Percentiles rank a stretch among this genome's conserved stretches.
phyloP scores from a whole-genome alignment of 805 yeast genomes.

The Zygosaccharomyces pseudorouxii region DNA sequence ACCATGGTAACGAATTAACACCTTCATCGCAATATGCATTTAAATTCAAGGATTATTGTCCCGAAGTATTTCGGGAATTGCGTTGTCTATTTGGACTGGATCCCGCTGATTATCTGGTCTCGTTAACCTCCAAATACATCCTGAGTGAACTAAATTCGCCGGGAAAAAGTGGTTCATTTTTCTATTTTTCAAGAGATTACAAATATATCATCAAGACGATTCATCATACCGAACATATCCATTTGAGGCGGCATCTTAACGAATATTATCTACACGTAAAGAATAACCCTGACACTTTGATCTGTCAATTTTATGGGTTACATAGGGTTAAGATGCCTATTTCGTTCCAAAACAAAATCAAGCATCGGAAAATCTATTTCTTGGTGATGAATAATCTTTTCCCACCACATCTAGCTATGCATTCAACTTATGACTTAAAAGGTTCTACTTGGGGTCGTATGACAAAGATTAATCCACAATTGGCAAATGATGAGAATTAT shows the following conservation, averaged over 20 bases:
- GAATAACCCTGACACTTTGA: constrained; percentile 77
- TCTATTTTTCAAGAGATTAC: constrained; percentile 90
- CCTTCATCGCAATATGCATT: constrained; percentile 94
- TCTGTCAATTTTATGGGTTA: constrained; percentile 94
- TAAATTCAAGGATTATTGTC: constrained; percentile 94
- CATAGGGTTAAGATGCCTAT: constrained; percentile 90
- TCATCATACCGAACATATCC: constrained; percentile 87
- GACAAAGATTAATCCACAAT: constrained; percentile 37
- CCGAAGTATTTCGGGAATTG: constrained; percentile 86
- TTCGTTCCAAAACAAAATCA: constrained; percentile 34
- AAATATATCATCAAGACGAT: constrained; percentile 93
- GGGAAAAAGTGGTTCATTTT: constrained; percentile 94
- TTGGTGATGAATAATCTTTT: constrained; percentile 95
- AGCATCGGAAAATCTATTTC: constrained; percentile 76
- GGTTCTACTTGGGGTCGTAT: constrained; percentile 85
- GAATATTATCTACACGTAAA: constrained; percentile 79
- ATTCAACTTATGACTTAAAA: constrained; percentile 81
- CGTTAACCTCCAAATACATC: constrained; percentile 88
- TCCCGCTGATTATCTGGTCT: constrained; percentile 91
- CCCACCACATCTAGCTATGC: constrained; percentile 88
- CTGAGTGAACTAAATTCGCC: constrained; percentile 91
- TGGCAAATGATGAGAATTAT: constrained; percentile 23
- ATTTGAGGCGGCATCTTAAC: constrained; percentile 64
- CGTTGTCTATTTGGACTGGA: constrained; percentile 79
- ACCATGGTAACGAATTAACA: constrained; percentile 80